Evolutionary conservation across 2,329 filamentous ascomycete species (phyloP).

Genomic region (Hymenoscyphus albidus): DNA sequence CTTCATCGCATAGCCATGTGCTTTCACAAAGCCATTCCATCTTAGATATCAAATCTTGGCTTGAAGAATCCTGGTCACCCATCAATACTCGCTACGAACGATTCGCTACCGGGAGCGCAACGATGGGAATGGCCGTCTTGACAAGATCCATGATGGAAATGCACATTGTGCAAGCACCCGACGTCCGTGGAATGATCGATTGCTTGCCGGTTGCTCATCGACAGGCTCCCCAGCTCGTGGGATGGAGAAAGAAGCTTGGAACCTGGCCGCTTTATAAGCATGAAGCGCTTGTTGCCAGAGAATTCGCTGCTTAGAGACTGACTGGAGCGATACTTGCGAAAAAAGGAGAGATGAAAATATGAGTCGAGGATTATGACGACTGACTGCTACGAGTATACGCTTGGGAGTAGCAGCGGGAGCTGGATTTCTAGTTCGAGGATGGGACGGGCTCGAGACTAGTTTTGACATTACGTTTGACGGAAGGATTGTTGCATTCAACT

Average conservation of each 20-base stretch:
- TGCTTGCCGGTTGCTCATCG: slow-evolving; percentile 31
- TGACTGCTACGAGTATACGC: neutral
- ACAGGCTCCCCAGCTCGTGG: slow-evolving; percentile 18
- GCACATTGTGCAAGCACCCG: slow-evolving; percentile 32
- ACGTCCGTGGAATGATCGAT: slow-evolving; percentile 28
- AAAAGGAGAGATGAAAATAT: neutral
- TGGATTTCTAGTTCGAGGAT: neutral
- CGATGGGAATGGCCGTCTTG: slow-evolving; percentile 29
- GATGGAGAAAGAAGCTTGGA: slow-evolving; percentile 32
- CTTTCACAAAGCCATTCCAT: slow-evolving; percentile 20
- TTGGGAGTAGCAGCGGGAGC: neutral
- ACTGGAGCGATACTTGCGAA: neutral
- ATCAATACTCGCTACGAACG: slow-evolving; percentile 32
- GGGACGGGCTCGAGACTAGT: neutral
- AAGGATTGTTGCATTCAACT: neutral
- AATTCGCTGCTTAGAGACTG: slow-evolving; percentile 23
- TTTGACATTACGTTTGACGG: neutral
- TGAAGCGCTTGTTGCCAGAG: slow-evolving; percentile 22
- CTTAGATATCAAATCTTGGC: slow-evolving; percentile 21
- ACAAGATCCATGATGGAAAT: slow-evolving; percentile 32
- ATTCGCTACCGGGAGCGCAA: slow-evolving; percentile 31
- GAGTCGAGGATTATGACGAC: neutral
- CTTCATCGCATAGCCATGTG: slow-evolving; percentile 27
- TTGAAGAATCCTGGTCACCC: slow-evolving; percentile 25
- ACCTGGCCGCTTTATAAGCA: slow-evolving; percentile 36